These are phyloP conservation scores for Dionaea muscipula DNA, from an alignment of 179 eudicot genomes.

Conservation along the genomic window DNA sequence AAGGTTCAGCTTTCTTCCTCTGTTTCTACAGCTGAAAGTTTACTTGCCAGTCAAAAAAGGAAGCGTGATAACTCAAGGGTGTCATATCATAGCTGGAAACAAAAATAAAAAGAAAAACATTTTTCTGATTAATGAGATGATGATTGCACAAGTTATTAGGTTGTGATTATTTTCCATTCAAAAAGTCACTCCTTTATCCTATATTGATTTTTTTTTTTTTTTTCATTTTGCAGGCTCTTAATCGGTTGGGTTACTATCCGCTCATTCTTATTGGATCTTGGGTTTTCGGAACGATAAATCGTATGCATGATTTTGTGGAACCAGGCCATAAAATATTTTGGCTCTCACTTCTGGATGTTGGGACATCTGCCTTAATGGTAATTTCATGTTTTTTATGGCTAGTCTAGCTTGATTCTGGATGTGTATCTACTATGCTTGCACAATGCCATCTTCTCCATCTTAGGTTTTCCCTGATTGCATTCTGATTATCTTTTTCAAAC, in stretches of 20 bases:
- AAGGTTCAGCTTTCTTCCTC: no score
- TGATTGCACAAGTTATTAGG: background rate
- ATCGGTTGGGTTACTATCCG: slow-evolving; percentile 96
- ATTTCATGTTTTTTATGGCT: slow-evolving; percentile 8
- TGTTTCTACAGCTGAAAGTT: no score
- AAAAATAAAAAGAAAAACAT: no score
- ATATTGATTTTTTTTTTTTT: background rate
- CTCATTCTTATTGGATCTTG: slow-evolving; percentile 95
- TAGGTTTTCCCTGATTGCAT: no score
- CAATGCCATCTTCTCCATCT: no score
- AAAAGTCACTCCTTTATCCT: slow-evolving; percentile 1
- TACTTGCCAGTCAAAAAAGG: no score
- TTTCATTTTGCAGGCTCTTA: slow-evolving; percentile 49
- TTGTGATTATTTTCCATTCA: background rate
- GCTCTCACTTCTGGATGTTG: slow-evolving; percentile 93
- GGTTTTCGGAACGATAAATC: slow-evolving; percentile 90
- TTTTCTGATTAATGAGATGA: no score
- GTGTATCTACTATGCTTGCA: no score
- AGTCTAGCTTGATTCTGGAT: background rate
- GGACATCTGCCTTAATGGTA: slow-evolving; percentile 95
- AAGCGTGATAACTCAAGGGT: no score
- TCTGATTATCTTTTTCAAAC: no score
- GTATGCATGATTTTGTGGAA: slow-evolving; percentile 83
- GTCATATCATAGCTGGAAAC: no score
- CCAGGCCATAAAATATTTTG: slow-evolving; percentile 88